Conservation (phyloP, 805 yeast species). For the Cephaloascus albidus region DNA sequence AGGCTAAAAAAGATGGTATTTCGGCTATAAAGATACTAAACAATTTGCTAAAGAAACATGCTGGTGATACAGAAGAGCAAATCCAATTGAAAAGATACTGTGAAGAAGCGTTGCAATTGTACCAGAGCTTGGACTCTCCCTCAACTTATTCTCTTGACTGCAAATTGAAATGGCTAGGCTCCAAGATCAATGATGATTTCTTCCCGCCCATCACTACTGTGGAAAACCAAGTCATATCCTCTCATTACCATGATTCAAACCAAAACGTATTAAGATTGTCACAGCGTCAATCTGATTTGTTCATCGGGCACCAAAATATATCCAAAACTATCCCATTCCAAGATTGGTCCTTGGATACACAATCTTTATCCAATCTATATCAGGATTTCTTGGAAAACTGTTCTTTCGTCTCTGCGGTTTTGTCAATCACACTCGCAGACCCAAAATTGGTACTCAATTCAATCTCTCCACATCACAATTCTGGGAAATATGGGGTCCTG, state of each 20-base stretch:
- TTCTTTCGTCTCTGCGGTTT: conserved; percentile 63
- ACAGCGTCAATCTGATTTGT: neutral
- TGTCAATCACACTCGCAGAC: conserved; percentile 32
- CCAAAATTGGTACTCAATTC: conserved; percentile 10
- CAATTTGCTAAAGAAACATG: neutral
- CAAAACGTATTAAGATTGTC: neutral
- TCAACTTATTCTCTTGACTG: neutral
- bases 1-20: neutral
- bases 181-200: neutral
- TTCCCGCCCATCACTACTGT: neutral
- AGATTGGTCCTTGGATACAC: neutral
- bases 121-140: neutral
- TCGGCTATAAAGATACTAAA: neutral
- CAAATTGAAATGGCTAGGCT: neutral
- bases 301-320: neutral
- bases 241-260: neutral
- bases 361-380: conserved; percentile 14
- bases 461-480: conserved; percentile 14
- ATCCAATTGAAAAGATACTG: neutral
- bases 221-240: neutral
- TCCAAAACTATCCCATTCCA: neutral
- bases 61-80: neutral
- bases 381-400: conserved; percentile 57
- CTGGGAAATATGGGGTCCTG: conserved; percentile 25
- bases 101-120: neutral